Evolutionary conservation across 2,329 filamentous ascomycete genomes (phyloP).

Genomic region (Phialophora macrospora): DNA sequence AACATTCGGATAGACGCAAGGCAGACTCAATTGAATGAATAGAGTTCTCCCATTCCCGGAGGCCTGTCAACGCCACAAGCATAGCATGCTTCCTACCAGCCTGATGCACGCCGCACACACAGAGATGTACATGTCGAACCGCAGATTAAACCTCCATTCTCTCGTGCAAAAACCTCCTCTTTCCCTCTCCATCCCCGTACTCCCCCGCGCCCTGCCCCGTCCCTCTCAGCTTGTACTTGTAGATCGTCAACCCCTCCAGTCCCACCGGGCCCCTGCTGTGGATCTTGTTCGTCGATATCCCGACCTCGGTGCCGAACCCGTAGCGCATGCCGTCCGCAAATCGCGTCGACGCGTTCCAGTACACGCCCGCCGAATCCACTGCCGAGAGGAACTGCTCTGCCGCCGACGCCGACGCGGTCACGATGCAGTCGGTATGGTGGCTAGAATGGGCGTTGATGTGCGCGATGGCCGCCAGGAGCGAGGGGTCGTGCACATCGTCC

Average conservation of each 20-base stretch:
- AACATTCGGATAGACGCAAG: slow-evolving; percentile 33
- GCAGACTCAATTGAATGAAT: slow-evolving; percentile 33
- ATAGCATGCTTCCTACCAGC: background rate
- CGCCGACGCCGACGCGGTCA: slow-evolving; percentile 69
- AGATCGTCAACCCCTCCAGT: slow-evolving; percentile 91
- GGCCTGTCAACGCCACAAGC: background rate
- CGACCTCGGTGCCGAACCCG: slow-evolving; percentile 96
- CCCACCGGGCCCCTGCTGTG: slow-evolving; percentile 92
- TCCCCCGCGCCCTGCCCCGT: slow-evolving; percentile 78
- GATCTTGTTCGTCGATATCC: slow-evolving; percentile 98
- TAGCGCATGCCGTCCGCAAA: slow-evolving; percentile 97
- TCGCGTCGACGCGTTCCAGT: slow-evolving; percentile 94
- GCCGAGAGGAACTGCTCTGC: slow-evolving; percentile 83
- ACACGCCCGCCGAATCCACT: slow-evolving; percentile 88
- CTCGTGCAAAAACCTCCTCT: slow-evolving; percentile 63
- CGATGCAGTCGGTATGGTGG: slow-evolving; percentile 90
- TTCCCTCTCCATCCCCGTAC: slow-evolving; percentile 64
- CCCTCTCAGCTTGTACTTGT: slow-evolving; percentile 91
- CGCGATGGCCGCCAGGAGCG: slow-evolving; percentile 71
- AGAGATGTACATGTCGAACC: background rate
- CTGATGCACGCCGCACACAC: background rate
- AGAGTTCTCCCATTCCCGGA: slow-evolving; percentile 18
- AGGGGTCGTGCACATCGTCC: slow-evolving; percentile 35
- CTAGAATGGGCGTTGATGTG: slow-evolving; percentile 95
- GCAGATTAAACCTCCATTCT: slow-evolving; percentile 45